Evolutionary conservation across 1,284 basidiomycete genomes (phyloP), one percentile per base, ranked within the genome.

Genomic region (Sporisorium iseilematis-ciliati): DNA sequence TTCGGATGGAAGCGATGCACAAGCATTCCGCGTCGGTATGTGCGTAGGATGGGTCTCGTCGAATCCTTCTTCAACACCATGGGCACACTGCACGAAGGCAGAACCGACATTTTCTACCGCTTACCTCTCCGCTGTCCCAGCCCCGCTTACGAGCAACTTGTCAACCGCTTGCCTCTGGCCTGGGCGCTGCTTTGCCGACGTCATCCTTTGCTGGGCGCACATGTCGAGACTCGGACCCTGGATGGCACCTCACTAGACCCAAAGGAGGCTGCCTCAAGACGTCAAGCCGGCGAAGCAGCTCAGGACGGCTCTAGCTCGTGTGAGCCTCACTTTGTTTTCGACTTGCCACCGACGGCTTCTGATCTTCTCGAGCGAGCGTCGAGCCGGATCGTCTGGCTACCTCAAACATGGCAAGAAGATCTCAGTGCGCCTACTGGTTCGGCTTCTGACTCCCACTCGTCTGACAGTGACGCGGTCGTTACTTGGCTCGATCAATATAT

Each of bases 61-160:
- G 73, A 75, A 43, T 64, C 73, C n/a, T 75, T 75, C 50, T 75
- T 75, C 60, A 60, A 71, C 40, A 67, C 73, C 38, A 75, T 75
- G 73, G 66, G 56, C 5, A 65, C 65, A 25, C 60, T 75, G 20
- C 73, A 71, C 57, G 61, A 75, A 55, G 73, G 73, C 0, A 55
- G 67, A 26, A 75, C 73, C 57, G 73, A 75, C 43, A 75, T 75
- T 35, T 75, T 67, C 49, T 68, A 71, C 41, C 64, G 68, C 20
- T 31, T 71, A 3, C 68, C 68, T 23, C 57, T 75, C 31, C 59
- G 51, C 49, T 71, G 65, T 31, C 57, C 67, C 7, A 33, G 50
- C 4, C 6, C 49, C 10, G 57, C 54, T 4, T 59, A 58, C 35
- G 54, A 61, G 3, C 45, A 58, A 35, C 45, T 75, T n/a, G 38